Conservation (phyloP, 1,139 yeast species). For the Suhomyces taliae region DNA sequence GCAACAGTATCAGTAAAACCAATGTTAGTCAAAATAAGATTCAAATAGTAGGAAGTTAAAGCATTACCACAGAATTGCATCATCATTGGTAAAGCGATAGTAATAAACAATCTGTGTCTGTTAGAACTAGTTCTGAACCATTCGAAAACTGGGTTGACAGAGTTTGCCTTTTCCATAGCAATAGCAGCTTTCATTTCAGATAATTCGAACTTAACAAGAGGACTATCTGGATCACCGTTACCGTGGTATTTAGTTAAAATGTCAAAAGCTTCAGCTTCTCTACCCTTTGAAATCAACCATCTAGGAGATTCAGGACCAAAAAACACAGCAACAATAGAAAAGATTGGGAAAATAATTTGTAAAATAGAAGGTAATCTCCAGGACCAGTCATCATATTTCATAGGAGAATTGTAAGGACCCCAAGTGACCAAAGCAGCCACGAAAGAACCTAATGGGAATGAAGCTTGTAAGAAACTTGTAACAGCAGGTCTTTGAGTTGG, state of each 20-base stretch:
- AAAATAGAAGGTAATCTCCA: constrained; percentile 53
- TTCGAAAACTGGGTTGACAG: background rate
- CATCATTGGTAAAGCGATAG: constrained; percentile 11
- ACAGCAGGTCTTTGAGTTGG: constrained; percentile 48
- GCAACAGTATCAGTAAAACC: constrained; percentile 14
- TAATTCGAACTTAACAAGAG: constrained; percentile 28
- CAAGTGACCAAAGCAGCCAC: constrained; percentile 54
- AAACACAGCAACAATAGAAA: constrained; percentile 15
- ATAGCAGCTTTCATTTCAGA: constrained; percentile 32
- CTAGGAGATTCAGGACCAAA: constrained; percentile 25
- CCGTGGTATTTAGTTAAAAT: constrained; percentile 20
- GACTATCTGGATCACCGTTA: constrained; percentile 39
- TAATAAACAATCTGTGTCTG: constrained; percentile 11
- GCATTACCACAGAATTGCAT: constrained; percentile 13
- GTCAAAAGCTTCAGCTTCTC: constrained; percentile 43
- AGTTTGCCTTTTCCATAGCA: constrained; percentile 22
- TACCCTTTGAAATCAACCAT: constrained; percentile 29
- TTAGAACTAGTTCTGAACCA: constrained; percentile 6
- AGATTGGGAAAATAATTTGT: constrained; percentile 39
- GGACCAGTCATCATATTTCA: constrained; percentile 11
- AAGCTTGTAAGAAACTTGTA: constrained; percentile 50
- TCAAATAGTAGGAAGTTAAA: constrained; percentile 17
- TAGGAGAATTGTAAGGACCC: constrained; percentile 36
- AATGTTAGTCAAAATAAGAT: constrained; percentile 14
- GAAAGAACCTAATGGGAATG: constrained; percentile 44